Evolutionary conservation across 2,329 filamentous ascomycete species (phyloP).

Genomic region (Penicillium sp.): DNA sequence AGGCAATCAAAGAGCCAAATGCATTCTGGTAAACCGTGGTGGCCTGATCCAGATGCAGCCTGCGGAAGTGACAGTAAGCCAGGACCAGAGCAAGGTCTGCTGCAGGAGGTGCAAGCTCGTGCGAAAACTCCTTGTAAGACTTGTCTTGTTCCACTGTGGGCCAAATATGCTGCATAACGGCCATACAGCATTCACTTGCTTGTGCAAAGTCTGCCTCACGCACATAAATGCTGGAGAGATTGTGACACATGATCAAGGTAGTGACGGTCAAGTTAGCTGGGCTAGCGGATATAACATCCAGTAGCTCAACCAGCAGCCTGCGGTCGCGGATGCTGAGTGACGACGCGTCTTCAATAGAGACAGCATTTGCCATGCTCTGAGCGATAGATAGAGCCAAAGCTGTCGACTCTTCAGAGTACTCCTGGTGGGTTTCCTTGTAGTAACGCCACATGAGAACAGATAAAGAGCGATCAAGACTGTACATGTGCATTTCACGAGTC

Average conservation of each 20-base stretch:
- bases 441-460: constrained; percentile 38
- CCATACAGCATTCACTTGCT: constrained; percentile 30
- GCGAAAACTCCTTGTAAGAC: constrained; percentile 32
- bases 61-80: constrained; percentile 38
- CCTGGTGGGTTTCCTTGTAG: constrained; percentile 33
- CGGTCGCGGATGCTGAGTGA: constrained; percentile 29
- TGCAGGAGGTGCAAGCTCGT: constrained; percentile 33
- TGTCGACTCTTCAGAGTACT: constrained; percentile 33
- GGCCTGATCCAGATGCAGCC: constrained; percentile 31
- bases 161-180: constrained; percentile 37
- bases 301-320: constrained; percentile 32
- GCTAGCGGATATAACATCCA: constrained; percentile 36
- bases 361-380: constrained; percentile 25
- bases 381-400: constrained; percentile 32
- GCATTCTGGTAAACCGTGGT: constrained; percentile 37
- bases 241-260: constrained; percentile 34
- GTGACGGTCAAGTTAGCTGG: constrained; percentile 25
- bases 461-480: constrained; percentile 34
- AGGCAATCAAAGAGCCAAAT: constrained; percentile 33
- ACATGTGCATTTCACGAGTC: constrained; percentile 34
- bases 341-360: constrained; percentile 24
- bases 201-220: constrained; percentile 34
- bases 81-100: constrained; percentile 35
- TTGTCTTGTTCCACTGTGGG: constrained; percentile 31
- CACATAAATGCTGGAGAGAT: constrained; percentile 34